Evolutionary conservation across 129 eudicot genomes (phyloP).

Genomic region (Saposhnikovia divaricata): DNA sequence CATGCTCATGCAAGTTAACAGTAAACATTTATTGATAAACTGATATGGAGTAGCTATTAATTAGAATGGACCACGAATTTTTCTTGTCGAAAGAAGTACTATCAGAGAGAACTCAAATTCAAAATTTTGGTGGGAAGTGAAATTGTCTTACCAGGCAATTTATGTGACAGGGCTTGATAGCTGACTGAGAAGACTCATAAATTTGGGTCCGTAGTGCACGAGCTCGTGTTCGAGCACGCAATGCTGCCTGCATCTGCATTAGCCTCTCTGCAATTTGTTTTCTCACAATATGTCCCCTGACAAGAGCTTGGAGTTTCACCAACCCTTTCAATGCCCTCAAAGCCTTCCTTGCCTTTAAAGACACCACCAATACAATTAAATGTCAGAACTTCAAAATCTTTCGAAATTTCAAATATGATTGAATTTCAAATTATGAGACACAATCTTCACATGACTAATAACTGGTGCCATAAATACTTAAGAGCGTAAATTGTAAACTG

Average conservation of each 20-base stretch:
- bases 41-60: not conserved
- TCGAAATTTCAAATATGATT: not conserved
- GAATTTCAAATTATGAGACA: not conserved
- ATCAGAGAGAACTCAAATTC: slow-evolving; percentile 10
- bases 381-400: not conserved
- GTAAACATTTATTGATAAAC: not conserved
- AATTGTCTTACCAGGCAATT: slow-evolving; percentile 29
- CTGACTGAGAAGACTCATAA: slow-evolving; percentile 46
- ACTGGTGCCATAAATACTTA: not conserved
- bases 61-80: slow-evolving; percentile 4
- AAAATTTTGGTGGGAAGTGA: slow-evolving; percentile 12
- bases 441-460: not conserved
- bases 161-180: slow-evolving; percentile 35
- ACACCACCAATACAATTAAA: slow-evolving; percentile 1
- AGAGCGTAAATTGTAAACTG: no score
- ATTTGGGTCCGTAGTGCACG: slow-evolving; percentile 36
- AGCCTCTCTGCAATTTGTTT: slow-evolving; percentile 44
- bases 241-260: slow-evolving; percentile 51
- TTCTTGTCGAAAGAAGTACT: not conserved
- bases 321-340: slow-evolving; percentile 74
- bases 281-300: slow-evolving; percentile 71
- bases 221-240: slow-evolving; percentile 50
- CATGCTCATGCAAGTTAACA: not conserved
- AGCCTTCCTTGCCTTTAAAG: slow-evolving; percentile 70
- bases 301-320: slow-evolving; percentile 87